Evolutionary conservation across 176 grass and related monocot genomes (phyloP).

Genomic region (Chrysopogon serrulatus): DNA sequence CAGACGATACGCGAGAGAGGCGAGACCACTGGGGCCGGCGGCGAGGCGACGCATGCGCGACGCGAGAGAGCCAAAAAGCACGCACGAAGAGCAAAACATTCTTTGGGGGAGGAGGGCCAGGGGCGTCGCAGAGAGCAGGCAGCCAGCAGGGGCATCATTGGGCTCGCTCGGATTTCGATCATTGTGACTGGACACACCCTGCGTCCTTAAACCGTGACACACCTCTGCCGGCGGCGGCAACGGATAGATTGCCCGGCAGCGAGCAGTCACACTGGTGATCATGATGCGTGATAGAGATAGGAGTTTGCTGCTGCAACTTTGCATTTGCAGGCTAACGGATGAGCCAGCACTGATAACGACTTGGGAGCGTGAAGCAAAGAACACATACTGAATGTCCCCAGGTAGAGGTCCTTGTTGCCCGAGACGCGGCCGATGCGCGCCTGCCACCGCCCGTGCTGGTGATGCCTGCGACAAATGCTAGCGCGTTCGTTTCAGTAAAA

Average conservation of each 20-base stretch:
- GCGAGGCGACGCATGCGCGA: constrained; percentile 45
- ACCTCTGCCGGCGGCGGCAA: constrained; percentile 24
- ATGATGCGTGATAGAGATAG: background rate
- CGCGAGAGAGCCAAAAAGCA: constrained; percentile 45
- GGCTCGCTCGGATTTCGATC: constrained; percentile 46
- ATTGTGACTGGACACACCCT: constrained; percentile 71
- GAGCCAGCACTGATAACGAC: background rate
- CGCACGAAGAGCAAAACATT: constrained; percentile 54
- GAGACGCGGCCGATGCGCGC: constrained; percentile 84
- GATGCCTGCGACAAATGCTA: constrained; percentile 42
- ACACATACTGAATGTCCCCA: constrained; percentile 67
- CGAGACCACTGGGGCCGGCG: constrained; percentile 24
- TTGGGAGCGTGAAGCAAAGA: background rate
- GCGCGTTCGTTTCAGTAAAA: background rate
- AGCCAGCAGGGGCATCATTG: constrained; percentile 46
- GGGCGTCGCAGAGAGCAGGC: background rate
- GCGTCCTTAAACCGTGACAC: constrained; percentile 50
- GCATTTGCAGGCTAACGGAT: background rate
- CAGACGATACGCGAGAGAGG: background rate
- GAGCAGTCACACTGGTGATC: background rate
- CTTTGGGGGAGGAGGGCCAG: constrained; percentile 44
- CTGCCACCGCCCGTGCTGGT: constrained; percentile 79
- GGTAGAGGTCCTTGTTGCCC: constrained; percentile 84
- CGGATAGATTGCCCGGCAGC: background rate
- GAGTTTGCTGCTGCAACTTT: background rate